A percentile compares a stretch with the other conserved stretches of the same genome.
phyloP scores from a whole-genome alignment of 2,329 filamentous ascomycete genomes.

The Apiospora sp. region DNA sequence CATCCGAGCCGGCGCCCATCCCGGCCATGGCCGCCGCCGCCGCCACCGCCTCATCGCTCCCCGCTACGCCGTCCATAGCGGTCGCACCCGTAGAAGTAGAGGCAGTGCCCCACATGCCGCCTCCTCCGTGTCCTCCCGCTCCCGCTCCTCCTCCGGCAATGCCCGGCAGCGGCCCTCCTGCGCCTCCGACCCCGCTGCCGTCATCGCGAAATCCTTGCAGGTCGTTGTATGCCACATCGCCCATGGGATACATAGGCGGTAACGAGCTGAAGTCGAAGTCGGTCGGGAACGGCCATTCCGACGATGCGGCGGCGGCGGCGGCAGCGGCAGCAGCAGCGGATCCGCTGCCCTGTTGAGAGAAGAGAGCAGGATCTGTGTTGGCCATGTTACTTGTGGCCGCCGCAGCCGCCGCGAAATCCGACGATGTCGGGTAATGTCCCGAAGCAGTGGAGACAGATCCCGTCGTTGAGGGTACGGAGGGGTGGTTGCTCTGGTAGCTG shows the following conservation, averaged over 20 bases:
- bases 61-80: slow-evolving; percentile 2
- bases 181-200: slow-evolving; percentile 27
- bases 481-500: slow-evolving; percentile 7
- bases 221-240: slow-evolving; percentile 65
- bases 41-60: slow-evolving; percentile 24
- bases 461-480: slow-evolving; percentile 24
- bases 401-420: slow-evolving; percentile 16
- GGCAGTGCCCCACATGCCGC: slow-evolving; percentile 25
- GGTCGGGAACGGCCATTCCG: slow-evolving; percentile 52
- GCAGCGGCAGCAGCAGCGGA: neutral
- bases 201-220: slow-evolving; percentile 52
- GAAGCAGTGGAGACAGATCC: slow-evolving; percentile 1
- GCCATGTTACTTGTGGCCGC: slow-evolving; percentile 2
- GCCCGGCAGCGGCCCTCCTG: slow-evolving; percentile 36
- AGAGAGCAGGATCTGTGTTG: slow-evolving; percentile 7
- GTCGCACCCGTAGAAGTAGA: neutral
- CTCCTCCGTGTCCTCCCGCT: neutral
- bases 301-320: neutral
- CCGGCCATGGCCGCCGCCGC: slow-evolving; percentile 25
- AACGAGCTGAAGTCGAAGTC: slow-evolving; percentile 59
- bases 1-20: slow-evolving; percentile 34
- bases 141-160: slow-evolving; percentile 3
- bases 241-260: slow-evolving; percentile 63
- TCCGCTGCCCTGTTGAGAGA: neutral
- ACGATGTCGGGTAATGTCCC: neutral